phyloP scores from a whole-genome alignment of 2,329 filamentous ascomycete species.

The Aspergillus ochraceoroseus region DNA sequence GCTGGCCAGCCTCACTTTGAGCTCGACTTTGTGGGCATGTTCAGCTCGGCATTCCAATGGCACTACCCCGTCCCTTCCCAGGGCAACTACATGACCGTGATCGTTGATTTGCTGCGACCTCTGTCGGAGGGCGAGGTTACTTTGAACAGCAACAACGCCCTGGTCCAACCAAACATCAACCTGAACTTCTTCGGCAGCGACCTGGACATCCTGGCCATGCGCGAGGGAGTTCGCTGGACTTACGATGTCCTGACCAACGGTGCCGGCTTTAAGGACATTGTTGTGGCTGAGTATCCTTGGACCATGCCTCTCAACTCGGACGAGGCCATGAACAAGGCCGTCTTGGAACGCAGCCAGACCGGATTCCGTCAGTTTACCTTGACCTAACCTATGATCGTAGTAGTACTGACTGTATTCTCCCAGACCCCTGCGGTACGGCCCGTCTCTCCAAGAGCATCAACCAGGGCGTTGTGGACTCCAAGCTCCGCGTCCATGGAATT shows the following conservation, averaged over 20 bases:
- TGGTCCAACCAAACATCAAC: constrained; percentile 42
- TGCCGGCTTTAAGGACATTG: constrained; percentile 49
- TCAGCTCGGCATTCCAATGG: constrained; percentile 51
- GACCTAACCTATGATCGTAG: neutral
- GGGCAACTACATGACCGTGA: constrained; percentile 54
- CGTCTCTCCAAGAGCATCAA: constrained; percentile 51
- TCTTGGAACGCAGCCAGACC: constrained; percentile 58
- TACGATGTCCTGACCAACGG: constrained; percentile 55
- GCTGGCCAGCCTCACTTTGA: constrained; percentile 58
- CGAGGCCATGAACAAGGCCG: constrained; percentile 52
- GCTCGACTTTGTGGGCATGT: constrained; percentile 59
- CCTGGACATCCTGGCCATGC: constrained; percentile 53
- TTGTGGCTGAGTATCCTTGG: constrained; percentile 53
- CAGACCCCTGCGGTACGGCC: constrained; percentile 52
- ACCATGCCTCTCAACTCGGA: constrained; percentile 54
- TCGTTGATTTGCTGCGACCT: constrained; percentile 50
- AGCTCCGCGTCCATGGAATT: constrained; percentile 52
- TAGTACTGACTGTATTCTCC: neutral
- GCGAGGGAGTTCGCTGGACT: constrained; percentile 53
- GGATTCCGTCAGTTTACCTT: constrained; percentile 22
- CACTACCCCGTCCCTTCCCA: constrained; percentile 42
- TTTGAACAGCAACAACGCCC: constrained; percentile 38
- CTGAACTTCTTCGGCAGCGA: constrained; percentile 47
- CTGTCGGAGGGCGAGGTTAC: constrained; percentile 43
- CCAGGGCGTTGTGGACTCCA: constrained; percentile 51